Evolutionary conservation across 169 alveolate genomes (phyloP).

Genomic region (Blepharisma undulans): DNA sequence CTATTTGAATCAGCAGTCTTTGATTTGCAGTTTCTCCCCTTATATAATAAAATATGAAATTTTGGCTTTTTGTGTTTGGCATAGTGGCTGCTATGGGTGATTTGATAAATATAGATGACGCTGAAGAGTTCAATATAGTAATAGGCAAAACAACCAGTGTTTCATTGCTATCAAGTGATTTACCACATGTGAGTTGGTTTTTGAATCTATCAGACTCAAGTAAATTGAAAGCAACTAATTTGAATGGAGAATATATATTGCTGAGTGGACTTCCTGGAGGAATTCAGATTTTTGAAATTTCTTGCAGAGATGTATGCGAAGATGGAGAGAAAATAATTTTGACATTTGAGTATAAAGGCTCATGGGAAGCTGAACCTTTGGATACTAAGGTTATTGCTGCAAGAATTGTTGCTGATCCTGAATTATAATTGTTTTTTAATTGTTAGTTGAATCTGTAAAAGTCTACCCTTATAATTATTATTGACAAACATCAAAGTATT

Average conservation of each 20-base stretch:
- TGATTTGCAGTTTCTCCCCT: too few species aligned
- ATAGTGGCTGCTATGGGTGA: background rate
- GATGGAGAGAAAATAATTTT: background rate
- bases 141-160: background rate
- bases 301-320: background rate
- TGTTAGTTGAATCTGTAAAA: too few species aligned
- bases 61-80: too few species aligned
- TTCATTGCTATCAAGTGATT: background rate
- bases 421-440: too few species aligned
- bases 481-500: too few species aligned
- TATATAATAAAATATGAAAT: background rate
- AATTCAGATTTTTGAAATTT: background rate
- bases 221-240: background rate
- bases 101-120: background rate
- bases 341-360: background rate
- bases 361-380: constrained; percentile 19
- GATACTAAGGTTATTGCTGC: background rate
- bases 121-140: background rate
- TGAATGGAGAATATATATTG: background rate
- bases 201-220: background rate
- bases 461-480: too few species aligned
- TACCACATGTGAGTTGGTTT: background rate
- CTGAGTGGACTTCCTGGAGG: background rate
- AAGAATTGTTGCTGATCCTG: background rate
- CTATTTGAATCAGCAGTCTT: too few species aligned